Percentiles rank a stretch among this genome's conserved stretches.
phyloP scores from a whole-genome alignment of 1,139 yeast species.

The Sugiyamaella pinicola region DNA sequence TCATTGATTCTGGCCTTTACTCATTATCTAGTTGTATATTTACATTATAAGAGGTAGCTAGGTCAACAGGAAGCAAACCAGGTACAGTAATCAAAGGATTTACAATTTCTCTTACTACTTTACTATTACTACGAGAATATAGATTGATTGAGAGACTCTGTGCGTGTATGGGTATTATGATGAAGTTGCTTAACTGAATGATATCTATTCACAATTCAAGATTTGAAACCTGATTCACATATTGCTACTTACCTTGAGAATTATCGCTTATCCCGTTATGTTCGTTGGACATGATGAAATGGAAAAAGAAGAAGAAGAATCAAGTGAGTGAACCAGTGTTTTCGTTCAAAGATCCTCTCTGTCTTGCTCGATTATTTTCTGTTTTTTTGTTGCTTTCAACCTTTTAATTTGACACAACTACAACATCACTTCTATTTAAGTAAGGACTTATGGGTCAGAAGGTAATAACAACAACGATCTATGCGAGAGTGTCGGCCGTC shows the following conservation, averaged over 20 bases:
- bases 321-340: neutral
- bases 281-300: constrained; percentile 4
- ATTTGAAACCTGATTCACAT: neutral
- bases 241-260: constrained; percentile 13
- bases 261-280: neutral
- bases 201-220: neutral
- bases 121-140: constrained; percentile 6
- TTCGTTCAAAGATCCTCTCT: neutral
- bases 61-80: constrained; percentile 8
- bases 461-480: no score
- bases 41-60: neutral
- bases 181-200: no score
- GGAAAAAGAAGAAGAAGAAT: neutral
- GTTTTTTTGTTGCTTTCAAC: no score
- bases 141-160: neutral
- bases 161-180: neutral
- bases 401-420: no score
- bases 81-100: neutral
- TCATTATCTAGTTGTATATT: neutral
- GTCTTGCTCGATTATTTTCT: neutral
- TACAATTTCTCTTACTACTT: constrained; percentile 8
- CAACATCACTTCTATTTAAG: neutral
- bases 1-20: neutral
- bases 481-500: no score
- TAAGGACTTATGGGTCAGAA: no score